Base-by-base conservation (phyloP, 345 rosid genomes). In the Erucastrum elatum region DNA sequence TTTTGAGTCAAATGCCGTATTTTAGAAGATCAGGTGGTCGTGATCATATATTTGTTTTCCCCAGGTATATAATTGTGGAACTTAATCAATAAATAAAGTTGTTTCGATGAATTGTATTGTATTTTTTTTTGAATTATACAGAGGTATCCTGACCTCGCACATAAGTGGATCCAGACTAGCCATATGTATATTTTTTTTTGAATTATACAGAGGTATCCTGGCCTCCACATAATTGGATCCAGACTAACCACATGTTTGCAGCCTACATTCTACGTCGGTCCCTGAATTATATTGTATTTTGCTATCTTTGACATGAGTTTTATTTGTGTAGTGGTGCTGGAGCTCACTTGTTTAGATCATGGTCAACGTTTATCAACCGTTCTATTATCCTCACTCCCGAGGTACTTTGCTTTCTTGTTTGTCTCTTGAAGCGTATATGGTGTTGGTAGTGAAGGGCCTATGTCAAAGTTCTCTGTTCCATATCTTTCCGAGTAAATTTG, bases 21-120 rank as follows among this genome's bases (percentile, higher is more conserved):
- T 95, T 95, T 62, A 87, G 98, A 82, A 81, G 87, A 53, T 93
- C 99, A 0, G 96, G 91, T 53, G 99, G 99, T 70, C 97, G 97
- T n/a, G 90, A 95, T 74, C 99, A 95, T 84, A 74, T 95, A 64
- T 91, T 95, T 70, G 90, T 95, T 71, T 95, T 95, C 81, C 99
- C 98, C 1, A 95, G 99, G 99, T 93, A 82, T 68, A 12, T 68
- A 3, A 33, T 26, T 66, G 44, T 70, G 3, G 31, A 58, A 63
- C 61, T 7, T 80, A 2, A 64, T 37, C 35, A 1, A 27, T 10
- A 9, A 10, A 3, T 73, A 5, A 33, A 46, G 13, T 64, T 80
- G n/a, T 10, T 75, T 27, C 4, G 12, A 41, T 66, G 69, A 21
- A 69, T 16, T 70, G 46, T 13, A 9, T 27, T 7, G 17, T 41